phyloP scores from a whole-genome alignment of 257 asterid species.

The Solanum microdontum region DNA sequence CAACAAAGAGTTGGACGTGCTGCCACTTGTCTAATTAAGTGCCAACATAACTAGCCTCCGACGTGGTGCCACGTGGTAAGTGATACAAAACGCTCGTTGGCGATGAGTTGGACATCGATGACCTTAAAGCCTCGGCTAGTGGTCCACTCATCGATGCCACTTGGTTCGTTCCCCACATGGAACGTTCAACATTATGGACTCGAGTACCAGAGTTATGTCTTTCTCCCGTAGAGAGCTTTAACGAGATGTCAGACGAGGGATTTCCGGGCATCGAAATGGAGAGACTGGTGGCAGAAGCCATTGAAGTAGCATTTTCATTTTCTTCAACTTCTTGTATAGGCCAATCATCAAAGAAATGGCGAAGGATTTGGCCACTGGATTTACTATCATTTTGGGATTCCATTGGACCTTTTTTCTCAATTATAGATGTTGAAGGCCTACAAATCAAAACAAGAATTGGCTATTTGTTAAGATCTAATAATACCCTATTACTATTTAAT shows the following conservation, averaged over 20 bases:
- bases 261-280: slow-evolving; percentile 53
- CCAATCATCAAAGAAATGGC: slow-evolving; percentile 80
- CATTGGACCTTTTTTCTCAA: slow-evolving; percentile 21
- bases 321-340: slow-evolving; percentile 47
- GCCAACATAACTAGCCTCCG: slow-evolving; percentile 35
- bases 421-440: slow-evolving; percentile 37
- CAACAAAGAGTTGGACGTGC: neutral
- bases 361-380: slow-evolving; percentile 32
- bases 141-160: slow-evolving; percentile 68
- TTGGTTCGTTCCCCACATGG: slow-evolving; percentile 31
- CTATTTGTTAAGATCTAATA: neutral
- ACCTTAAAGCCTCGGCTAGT: slow-evolving; percentile 76
- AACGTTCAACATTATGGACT: slow-evolving; percentile 10
- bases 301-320: slow-evolving; percentile 9
- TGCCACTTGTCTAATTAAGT: slow-evolving; percentile 6
- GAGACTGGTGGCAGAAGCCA: slow-evolving; percentile 38
- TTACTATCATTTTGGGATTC: slow-evolving; percentile 21
- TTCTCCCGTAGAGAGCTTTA: slow-evolving; percentile 60
- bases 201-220: slow-evolving; percentile 13
- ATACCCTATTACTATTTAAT: neutral
- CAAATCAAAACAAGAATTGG: neutral
- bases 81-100: slow-evolving; percentile 74
- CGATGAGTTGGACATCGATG: slow-evolving; percentile 46
- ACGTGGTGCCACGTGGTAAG: slow-evolving; percentile 13
- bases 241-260: slow-evolving; percentile 50